Base-by-base conservation (phyloP, 2,329 filamentous ascomycete genomes). In the Trichoderma harzianum region DNA sequence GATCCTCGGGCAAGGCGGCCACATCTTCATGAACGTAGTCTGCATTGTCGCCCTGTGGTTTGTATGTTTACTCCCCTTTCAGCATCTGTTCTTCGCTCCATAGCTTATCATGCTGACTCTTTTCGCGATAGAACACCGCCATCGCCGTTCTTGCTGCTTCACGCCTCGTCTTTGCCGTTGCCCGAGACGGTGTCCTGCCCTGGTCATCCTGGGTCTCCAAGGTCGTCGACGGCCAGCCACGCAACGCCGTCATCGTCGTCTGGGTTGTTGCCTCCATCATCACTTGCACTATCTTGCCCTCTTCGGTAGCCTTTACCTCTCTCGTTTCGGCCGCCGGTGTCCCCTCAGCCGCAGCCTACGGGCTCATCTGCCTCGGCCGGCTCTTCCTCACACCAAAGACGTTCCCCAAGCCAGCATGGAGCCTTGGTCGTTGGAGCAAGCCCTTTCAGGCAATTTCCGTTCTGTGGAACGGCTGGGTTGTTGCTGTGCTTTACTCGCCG, bases 151-250 rank as follows among this genome's bases (percentile, higher is more conserved):
- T 89, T 14, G 88, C 88, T 8, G 86, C 86, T 16, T 90, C 88
- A 5, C 85, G 88, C n/a, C 82, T 90, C 2, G 87, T 90, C 74
- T 90, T 89, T 77, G 88, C 88, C 55, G 88, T 90, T 5, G 88
- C 88, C 32, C 84, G 88, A 60, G 88, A 90, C 75, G 87, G 88
- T 43, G 87, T 90, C 24, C 81, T 90, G 3, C 88, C 88, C 0
- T 89, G 86, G 78, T 89, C 87, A 2, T 76, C 82, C 39, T 89
- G 88, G 86, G 88, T 90, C 57, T 85, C 87, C 5, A 78, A 82
- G 21, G 87, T 90, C 3, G 78, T 83, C 10, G 81, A 84, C 28
- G 88, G 88, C 66, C 88, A 90, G 73, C 89, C 89, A 0, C 84
- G 85, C 16, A 89, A 90, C 75, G 88, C 88, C 6, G 85, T 90